A percentile compares a stretch with the other conserved stretches of the same genome.
phyloP scores from a whole-genome alignment of 352 stramenopile genomes.

The Pythium phragmitis region DNA sequence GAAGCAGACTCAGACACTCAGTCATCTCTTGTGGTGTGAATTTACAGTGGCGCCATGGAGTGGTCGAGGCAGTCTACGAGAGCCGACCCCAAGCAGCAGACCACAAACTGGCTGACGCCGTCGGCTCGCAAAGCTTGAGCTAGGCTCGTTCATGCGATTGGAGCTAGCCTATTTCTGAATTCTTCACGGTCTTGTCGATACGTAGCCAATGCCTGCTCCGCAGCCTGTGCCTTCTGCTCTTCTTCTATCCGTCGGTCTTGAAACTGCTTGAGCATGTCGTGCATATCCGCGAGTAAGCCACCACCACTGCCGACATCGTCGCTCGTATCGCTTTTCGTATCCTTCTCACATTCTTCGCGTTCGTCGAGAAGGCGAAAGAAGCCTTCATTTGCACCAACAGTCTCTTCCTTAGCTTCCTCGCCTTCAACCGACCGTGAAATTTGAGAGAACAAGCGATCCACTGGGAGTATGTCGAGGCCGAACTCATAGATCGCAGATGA shows the following conservation, averaged over 20 bases:
- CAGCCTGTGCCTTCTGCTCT: slow-evolving; percentile 52
- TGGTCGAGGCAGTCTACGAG: slow-evolving; percentile 86
- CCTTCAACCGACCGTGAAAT: slow-evolving; percentile 1
- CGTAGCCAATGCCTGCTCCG: slow-evolving; percentile 48
- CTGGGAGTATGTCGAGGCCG: background rate
- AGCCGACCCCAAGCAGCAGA: slow-evolving; percentile 69
- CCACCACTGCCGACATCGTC: slow-evolving; percentile 1
- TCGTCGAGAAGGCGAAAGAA: background rate
- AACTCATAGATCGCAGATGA: background rate
- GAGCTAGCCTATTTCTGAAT: slow-evolving; percentile 25
- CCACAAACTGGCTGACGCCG: slow-evolving; percentile 68
- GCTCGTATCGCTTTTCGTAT: slow-evolving; percentile 23
- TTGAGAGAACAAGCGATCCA: slow-evolving; percentile 2
- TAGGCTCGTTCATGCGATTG: slow-evolving; percentile 25
- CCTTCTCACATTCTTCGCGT: slow-evolving; percentile 4
- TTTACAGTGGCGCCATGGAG: slow-evolving; percentile 74
- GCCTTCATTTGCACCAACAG: background rate
- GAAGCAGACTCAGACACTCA: too few relatives aligned
- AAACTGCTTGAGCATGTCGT: slow-evolving; percentile 57
- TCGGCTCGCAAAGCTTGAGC: slow-evolving; percentile 49
- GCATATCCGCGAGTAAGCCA: slow-evolving; percentile 49
- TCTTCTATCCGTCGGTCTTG: slow-evolving; percentile 59
- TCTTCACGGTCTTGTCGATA: slow-evolving; percentile 53
- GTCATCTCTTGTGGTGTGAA: background rate
- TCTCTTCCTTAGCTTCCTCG: slow-evolving; percentile 1